A percentile compares a stretch with the other conserved stretches of the same genome.
These are phyloP conservation scores for Candida sanyaensis DNA, from an alignment of 1,139 yeast species.

Conservation along the genomic window DNA sequence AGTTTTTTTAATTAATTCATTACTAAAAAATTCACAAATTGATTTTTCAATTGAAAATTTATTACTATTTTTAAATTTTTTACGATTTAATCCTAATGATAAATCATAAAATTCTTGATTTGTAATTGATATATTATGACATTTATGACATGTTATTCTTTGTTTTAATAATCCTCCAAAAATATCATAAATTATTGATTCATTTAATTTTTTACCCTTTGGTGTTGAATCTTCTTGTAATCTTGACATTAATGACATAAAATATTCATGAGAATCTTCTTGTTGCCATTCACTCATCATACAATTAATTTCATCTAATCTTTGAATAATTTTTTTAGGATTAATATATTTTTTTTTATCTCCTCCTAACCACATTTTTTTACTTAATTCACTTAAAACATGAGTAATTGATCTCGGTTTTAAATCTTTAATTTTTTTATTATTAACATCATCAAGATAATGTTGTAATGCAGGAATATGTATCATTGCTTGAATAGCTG, in stretches of 20 bases:
- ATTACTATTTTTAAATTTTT: slow-evolving; percentile 20
- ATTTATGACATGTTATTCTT: slow-evolving; percentile 76
- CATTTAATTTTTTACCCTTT: slow-evolving; percentile 76
- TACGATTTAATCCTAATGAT: slow-evolving; percentile 67
- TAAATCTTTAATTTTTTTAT: slow-evolving; percentile 35
- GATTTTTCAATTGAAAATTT: slow-evolving; percentile 70
- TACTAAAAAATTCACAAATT: slow-evolving; percentile 76
- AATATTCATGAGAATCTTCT: slow-evolving; percentile 96
- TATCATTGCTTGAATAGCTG: slow-evolving; percentile 86
- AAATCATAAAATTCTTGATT: slow-evolving; percentile 93
- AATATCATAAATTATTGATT: slow-evolving; percentile 84
- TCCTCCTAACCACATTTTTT: slow-evolving; percentile 59
- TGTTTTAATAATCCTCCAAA: slow-evolving; percentile 92
- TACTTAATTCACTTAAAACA: slow-evolving; percentile 70
- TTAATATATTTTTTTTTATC: slow-evolving; percentile 44
- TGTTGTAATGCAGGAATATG: slow-evolving; percentile 92
- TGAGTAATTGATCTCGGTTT: slow-evolving; percentile 64
- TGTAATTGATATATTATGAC: slow-evolving; percentile 82
- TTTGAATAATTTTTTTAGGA: slow-evolving; percentile 71
- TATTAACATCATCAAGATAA: slow-evolving; percentile 68
- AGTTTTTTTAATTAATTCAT: slow-evolving; percentile 72
- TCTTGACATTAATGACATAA: slow-evolving; percentile 85
- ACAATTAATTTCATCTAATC: slow-evolving; percentile 85
- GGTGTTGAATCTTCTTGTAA: slow-evolving; percentile 93
- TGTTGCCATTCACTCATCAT: slow-evolving; percentile 98